Conservation (phyloP, 495 filamentous ascomycete genomes). For the Daldinia vernicosa region DNA sequence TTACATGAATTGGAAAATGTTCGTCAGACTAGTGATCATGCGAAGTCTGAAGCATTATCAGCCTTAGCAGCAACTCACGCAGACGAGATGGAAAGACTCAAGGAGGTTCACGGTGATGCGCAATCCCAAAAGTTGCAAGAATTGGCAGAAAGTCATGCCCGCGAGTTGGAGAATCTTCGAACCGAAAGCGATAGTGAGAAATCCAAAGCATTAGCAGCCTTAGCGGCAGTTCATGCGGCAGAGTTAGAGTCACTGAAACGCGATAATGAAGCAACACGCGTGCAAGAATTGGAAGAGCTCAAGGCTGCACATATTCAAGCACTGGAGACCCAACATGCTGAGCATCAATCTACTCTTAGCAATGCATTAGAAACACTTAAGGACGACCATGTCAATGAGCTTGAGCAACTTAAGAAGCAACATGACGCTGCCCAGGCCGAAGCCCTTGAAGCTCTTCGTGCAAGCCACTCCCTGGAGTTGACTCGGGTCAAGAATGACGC, state of each 20-base stretch:
- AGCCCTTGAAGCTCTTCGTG: conserved; percentile 29
- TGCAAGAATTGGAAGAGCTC: conserved; percentile 27
- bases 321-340: conserved; percentile 10
- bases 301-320: conserved; percentile 24
- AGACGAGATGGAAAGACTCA: conserved; percentile 25
- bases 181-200: conserved; percentile 16
- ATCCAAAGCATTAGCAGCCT: conserved; percentile 18
- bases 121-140: neutral
- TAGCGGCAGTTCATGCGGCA: conserved; percentile 22
- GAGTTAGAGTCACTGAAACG: conserved; percentile 28
- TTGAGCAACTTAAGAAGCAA: conserved; percentile 23
- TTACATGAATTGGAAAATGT: conserved; percentile 23
- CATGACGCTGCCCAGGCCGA: conserved; percentile 21
- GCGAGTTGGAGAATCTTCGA: conserved; percentile 21
- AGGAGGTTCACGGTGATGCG: neutral
- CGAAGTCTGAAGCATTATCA: conserved; percentile 25
- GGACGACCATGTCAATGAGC: conserved; percentile 11
- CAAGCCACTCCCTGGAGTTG: conserved; percentile 25
- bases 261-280: conserved; percentile 23
- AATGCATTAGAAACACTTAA: conserved; percentile 24
- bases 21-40: conserved; percentile 19
- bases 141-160: conserved; percentile 9
- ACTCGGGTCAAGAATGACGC: conserved; percentile 28
- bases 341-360: conserved; percentile 21
- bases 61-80: conserved; percentile 17